Base-by-base conservation (phyloP, 176 grass and related monocot species). In the Calamus simplicifolius region DNA sequence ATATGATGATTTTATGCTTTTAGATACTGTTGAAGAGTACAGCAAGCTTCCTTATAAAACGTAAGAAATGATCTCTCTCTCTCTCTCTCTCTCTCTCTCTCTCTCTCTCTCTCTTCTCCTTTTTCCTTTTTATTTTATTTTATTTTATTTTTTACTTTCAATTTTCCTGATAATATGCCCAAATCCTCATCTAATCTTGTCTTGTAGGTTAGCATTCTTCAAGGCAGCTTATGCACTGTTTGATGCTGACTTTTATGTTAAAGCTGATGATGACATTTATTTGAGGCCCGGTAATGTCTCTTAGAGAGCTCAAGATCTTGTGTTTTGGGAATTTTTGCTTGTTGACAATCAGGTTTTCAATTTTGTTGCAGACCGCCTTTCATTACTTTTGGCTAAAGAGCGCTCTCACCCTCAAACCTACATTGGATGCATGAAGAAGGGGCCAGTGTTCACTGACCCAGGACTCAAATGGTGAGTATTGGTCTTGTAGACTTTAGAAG, bases 381-480 rank as follows among this genome's bases (percentile, higher is more conserved):
- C 93, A 5, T 71, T 92, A 51, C 93, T 98, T 65, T 72, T 98
- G 71, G 88, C 93, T 57, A 89, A 90, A 79, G 88, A 98, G 60
- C 54, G 93, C 15, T 63, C 87, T 29, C 79, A 88, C 59, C 50
- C 93, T 64, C 93, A 92, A 78, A 92, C 93, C 52, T 98, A 98
- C 62, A 85, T 98, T 52, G 93, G 93, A 54, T 98, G 93, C 70
- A 92, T 98, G 93, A 98, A 98, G 73, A 98, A 98, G 76, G 93
- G 88, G 12, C 81, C 93, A 75, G 87, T 98, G 69, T 98, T 98
- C 66, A 98, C 93, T 73, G 87, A 98, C 79, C 93, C 87, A 43
- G 88, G 85, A 10, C 66, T 98, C 67, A 98, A 98, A 80, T 98
- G 93, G 93, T 92, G 73, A 76, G 81, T 75, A 75, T 51, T 70